Base-by-base conservation (phyloP, 2,329 filamentous ascomycete genomes). In the Akanthomyces dipterigenus region DNA sequence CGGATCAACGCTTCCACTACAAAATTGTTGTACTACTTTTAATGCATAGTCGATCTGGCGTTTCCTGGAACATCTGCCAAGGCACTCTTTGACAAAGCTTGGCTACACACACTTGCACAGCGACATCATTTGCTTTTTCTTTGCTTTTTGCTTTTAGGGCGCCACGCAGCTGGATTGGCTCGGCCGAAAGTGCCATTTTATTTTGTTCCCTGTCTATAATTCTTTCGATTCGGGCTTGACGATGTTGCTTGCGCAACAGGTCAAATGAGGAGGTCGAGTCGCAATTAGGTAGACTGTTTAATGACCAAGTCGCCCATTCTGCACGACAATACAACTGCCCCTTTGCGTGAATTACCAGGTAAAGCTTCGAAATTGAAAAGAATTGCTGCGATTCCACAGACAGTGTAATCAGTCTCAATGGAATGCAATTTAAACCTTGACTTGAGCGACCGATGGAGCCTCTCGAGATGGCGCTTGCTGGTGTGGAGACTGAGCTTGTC, bases 11-110 rank as follows among this genome's bases (percentile, higher is more conserved):
- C 24, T 20, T 57, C 16, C 26, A 18, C 38, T n/a, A n/a, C 16
- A 48, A 57, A 57, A 57, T 36, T 57, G 54, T 56, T 46, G 42
- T 36, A 46, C 14, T 38, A 57, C 28, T 57, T 48, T 38, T 57
- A 46, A 46, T 57, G 55, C 42, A 57, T 57, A 26, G 43, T 57
- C 42, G 36, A 34, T 46, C 46, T 20, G 57, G 57, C 57, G 57
- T 60, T 60, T 34, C 45, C n/a, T 18, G 26, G 48, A 40, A 53
- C 38, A 51, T 60, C 14, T n/a, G 57, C 38, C 48, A 58, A n/a
- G 18, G 45, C 36, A 42, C 36, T 53, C 46, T 51, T 1, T 14
- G 58, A 38, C 20, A 36, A 50, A 55, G 49, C 31, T 28, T 54
- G 34, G 55, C 11, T 9, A 34, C 20, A 50, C 20, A 22, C 34